Percentiles rank a stretch among this genome's conserved stretches.
Evolutionary conservation across 2,329 filamentous ascomycete species (phyloP).

Genomic region (Verticillium nubilum): DNA sequence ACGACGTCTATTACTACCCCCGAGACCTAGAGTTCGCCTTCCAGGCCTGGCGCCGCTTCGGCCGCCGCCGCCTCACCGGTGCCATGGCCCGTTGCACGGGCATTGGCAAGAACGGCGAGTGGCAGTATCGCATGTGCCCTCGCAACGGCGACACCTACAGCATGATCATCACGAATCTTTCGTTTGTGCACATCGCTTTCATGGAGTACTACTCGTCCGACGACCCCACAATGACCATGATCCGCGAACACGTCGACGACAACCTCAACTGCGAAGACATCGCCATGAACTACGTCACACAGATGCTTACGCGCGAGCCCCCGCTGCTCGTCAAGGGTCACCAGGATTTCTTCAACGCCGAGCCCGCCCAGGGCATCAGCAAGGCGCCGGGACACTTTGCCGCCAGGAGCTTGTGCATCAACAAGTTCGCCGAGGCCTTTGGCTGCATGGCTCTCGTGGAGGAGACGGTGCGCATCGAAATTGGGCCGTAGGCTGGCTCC

Average conservation of each 20-base stretch:
- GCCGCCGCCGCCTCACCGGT: constrained; percentile 25
- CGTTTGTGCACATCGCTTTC: constrained; percentile 30
- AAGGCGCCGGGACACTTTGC: constrained; percentile 24
- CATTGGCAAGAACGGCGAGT: constrained; percentile 17
- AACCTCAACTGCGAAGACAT: constrained; percentile 35
- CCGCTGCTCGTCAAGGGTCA: constrained; percentile 28
- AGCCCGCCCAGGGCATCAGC: constrained; percentile 26
- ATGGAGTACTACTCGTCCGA: constrained; percentile 32
- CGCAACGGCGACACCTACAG: constrained; percentile 22
- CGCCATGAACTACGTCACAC: constrained; percentile 30
- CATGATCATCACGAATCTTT: constrained; percentile 30
- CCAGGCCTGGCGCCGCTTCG: constrained; percentile 32
- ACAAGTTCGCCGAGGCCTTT: constrained; percentile 26
- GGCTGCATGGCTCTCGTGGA: constrained; percentile 25
- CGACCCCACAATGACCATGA: constrained; percentile 20
- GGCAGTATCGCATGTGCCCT: constrained; percentile 26
- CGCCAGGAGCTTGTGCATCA: constrained; percentile 27
- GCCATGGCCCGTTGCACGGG: constrained; percentile 29
- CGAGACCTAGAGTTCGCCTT: constrained; percentile 33
- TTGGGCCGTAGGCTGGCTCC: neutral
- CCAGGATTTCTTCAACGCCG: constrained; percentile 24
- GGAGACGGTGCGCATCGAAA: constrained; percentile 1
- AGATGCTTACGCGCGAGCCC: constrained; percentile 25
- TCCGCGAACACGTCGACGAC: constrained; percentile 30
- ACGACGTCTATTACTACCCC: constrained; percentile 32